A percentile compares a stretch with the other conserved stretches of the same genome.
phyloP scores from a whole-genome alignment of 139 green algal genomes.

The Marvania coccoides region DNA sequence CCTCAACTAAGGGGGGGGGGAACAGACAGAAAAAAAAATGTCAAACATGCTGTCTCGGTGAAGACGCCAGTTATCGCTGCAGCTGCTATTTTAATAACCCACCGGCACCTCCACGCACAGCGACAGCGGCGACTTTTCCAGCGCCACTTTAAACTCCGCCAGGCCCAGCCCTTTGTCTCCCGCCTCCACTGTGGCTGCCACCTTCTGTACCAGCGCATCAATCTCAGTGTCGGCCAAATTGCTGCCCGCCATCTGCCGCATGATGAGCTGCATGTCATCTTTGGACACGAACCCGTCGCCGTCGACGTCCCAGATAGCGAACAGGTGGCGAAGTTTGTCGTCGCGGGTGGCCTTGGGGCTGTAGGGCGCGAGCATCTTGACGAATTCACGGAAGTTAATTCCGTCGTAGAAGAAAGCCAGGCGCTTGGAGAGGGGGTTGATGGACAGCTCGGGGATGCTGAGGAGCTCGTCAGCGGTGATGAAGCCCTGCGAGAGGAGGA shows the following conservation, averaged over 20 bases:
- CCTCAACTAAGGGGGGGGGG: too few relatives aligned
- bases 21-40: too few relatives aligned
- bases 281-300: conserved; percentile 53
- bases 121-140: conserved; percentile 9
- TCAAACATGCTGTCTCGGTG: too few relatives aligned
- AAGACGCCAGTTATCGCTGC: neutral
- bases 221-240: conserved; percentile 63
- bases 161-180: neutral
- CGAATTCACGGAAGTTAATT: conserved; percentile 92
- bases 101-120: conserved; percentile 13
- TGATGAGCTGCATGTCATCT: conserved; percentile 77
- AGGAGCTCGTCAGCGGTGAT: conserved; percentile 82
- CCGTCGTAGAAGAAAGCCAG: conserved; percentile 76
- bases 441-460: conserved; percentile 89
- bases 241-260: conserved; percentile 72
- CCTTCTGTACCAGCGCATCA: conserved; percentile 31
- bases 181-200: neutral
- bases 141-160: conserved; percentile 6
- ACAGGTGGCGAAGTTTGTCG: conserved; percentile 71
- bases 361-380: conserved; percentile 75
- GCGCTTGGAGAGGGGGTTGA: conserved; percentile 81
- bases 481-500: conserved; percentile 53
- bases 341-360: conserved; percentile 48
- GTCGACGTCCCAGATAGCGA: conserved; percentile 47
- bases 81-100: neutral